Conservation (phyloP, 2,329 filamentous ascomycete genomes). For the Clonostachys rosea region DNA sequence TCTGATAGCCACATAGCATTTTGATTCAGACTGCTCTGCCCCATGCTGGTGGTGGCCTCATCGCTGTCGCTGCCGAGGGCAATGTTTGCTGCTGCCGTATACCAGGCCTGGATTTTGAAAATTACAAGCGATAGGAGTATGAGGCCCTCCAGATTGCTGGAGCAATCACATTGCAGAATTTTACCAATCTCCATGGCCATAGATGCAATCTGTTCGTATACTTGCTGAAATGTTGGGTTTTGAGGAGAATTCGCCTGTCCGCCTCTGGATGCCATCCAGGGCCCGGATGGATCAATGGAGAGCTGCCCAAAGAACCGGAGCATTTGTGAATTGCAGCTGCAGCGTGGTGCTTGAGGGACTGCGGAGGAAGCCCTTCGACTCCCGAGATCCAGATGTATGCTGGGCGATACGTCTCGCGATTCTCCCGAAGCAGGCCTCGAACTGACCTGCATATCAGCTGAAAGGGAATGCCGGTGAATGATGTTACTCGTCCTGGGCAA, state of each 20-base stretch:
- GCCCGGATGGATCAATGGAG: neutral
- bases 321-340: neutral
- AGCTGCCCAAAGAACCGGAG: neutral
- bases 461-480: no score
- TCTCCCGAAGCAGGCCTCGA: no score
- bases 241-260: neutral
- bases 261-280: neutral
- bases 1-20: no score
- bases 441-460: no score
- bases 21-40: no score
- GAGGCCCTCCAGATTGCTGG: neutral
- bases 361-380: neutral
- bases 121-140: neutral
- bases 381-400: no score
- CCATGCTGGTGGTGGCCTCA: no score
- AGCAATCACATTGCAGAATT: neutral
- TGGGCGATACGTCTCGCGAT: no score
- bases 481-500: no score
- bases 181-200: neutral
- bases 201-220: neutral
- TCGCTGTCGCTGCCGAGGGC: no score
- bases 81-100: neutral
- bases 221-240: neutral
- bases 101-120: neutral
- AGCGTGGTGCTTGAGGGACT: neutral